Base-by-base conservation (phyloP, 2,329 filamentous ascomycete genomes). In the Ophiostoma quercus region DNA sequence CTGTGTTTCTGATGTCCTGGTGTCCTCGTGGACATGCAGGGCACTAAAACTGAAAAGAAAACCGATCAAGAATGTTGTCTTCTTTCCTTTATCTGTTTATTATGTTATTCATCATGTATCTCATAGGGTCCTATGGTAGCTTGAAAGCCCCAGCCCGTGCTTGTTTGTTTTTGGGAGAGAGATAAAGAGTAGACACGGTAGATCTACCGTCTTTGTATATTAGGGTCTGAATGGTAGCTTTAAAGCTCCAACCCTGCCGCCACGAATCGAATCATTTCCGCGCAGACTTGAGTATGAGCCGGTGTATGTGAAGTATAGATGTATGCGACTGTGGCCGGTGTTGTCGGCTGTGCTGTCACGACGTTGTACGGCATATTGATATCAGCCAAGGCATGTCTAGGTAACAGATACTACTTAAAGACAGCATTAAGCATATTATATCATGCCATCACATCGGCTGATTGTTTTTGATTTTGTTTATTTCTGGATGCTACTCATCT, bases 131-230 rank as follows among this genome's bases (percentile, higher is more conserved):
- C 80, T 82, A 82, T 86, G 85, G 84, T 87, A 84, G 85, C 85
- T 87, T 87, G 80, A 87, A 86, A 87, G 85, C 84, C 86, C 85
- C 85, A 86, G 84, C 83, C 84, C 84, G 22, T 32, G 57, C 22
- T n/a, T 39, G 77, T 74, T 41, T 54, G 1, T 34, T n/a, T 41
- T 41, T 41, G 39, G 72, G 77, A 77, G 75, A 60, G 54, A 57
- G n/a, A 16, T 60, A 43, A 19, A 39, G 63, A 47, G 32, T 37
- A 66, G 68, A 25, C 9, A 51, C 41, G 68, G 41, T n/a, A 63
- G 66, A 11, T 63, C 32, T 37, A n/a, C 32, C 62, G 11, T 32
- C 57, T 32, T 65, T 65, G 62, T 47, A 43, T 22, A 37, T 22
- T 47, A 79, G 79, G 80, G 80, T 82, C 80, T 77, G 77, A 82